phyloP scores from a whole-genome alignment of 73 alveolate species.

The Paramecium bursaria region DNA sequence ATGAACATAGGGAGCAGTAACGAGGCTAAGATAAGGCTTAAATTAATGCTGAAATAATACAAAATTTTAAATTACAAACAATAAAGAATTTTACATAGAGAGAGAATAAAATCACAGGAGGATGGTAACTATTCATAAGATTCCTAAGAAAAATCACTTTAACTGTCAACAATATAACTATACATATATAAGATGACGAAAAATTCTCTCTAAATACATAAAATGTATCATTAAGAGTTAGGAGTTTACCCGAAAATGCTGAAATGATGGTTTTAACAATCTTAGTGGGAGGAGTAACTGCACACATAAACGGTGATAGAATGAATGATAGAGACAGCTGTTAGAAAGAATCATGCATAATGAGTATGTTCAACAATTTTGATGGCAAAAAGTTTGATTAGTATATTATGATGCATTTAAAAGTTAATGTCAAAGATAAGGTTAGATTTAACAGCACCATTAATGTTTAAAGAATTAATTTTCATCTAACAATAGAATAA shows the following conservation, averaged over 20 bases:
- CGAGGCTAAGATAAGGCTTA: background rate
- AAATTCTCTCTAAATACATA: background rate
- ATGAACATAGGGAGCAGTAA: background rate
- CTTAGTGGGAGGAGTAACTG: conserved; percentile 22
- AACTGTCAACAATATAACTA: background rate
- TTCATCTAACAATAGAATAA: too few species aligned
- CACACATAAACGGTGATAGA: background rate
- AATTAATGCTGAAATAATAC: background rate
- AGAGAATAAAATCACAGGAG: conserved; percentile 1
- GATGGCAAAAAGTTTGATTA: conserved; percentile 11
- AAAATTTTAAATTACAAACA: conserved; percentile 10
- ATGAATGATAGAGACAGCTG: conserved; percentile 2
- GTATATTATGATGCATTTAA: conserved; percentile 42
- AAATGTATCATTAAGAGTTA: conserved; percentile 14
- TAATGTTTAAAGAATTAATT: too few species aligned
- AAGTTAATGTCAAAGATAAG: conserved; percentile 15
- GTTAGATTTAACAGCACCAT: conserved; percentile 38
- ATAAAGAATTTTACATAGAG: background rate
- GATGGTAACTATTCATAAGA: conserved; percentile 11
- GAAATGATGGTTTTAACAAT: conserved; percentile 23
- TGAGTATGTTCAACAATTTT: conserved; percentile 14
- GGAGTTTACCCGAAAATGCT: conserved; percentile 1
- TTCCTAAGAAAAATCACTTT: conserved; percentile 27
- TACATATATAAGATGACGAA: background rate
- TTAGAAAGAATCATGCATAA: conserved; percentile 29